Conservation (phyloP, 2,329 filamentous ascomycete species). For the Ploettnerulaceae sp. region DNA sequence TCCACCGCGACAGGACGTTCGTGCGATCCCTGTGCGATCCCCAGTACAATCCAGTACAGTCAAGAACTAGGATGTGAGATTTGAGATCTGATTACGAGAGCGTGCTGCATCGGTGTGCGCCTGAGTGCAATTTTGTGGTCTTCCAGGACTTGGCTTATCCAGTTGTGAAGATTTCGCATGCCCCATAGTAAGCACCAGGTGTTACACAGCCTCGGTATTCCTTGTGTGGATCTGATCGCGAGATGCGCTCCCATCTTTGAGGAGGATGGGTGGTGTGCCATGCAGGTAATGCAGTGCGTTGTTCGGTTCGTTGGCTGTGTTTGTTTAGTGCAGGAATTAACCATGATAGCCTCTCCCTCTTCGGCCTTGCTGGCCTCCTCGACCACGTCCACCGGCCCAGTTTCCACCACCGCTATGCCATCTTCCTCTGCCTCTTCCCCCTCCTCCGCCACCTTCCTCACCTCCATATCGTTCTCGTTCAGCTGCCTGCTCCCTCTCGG, state of each 20-base stretch:
- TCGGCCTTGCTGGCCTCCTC: constrained; percentile 23
- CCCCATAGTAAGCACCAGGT: neutral
- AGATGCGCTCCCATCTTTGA: neutral
- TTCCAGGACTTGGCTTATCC: no score
- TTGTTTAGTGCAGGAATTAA: constrained; percentile 7
- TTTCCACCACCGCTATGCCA: constrained; percentile 34
- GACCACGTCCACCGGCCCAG: constrained; percentile 33
- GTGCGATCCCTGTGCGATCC: no score
- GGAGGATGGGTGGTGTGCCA: neutral
- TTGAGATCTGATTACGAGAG: no score
- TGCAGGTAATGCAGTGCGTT: neutral
- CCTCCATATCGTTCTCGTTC: constrained; percentile 38
- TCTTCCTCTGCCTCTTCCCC: constrained; percentile 28
- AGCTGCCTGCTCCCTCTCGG: constrained; percentile 47
- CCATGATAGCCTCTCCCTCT: constrained; percentile 27
- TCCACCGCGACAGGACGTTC: no score
- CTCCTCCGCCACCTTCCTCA: constrained; percentile 28
- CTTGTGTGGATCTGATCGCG: neutral
- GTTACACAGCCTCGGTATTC: neutral
- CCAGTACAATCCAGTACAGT: no score
- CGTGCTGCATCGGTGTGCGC: neutral
- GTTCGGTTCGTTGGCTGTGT: constrained; percentile 1
- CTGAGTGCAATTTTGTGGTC: neutral
- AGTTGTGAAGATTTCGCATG: neutral
- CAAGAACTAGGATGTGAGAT: neutral